phyloP scores from a whole-genome alignment of 257 asterid species.

The Solanum arcanum region DNA sequence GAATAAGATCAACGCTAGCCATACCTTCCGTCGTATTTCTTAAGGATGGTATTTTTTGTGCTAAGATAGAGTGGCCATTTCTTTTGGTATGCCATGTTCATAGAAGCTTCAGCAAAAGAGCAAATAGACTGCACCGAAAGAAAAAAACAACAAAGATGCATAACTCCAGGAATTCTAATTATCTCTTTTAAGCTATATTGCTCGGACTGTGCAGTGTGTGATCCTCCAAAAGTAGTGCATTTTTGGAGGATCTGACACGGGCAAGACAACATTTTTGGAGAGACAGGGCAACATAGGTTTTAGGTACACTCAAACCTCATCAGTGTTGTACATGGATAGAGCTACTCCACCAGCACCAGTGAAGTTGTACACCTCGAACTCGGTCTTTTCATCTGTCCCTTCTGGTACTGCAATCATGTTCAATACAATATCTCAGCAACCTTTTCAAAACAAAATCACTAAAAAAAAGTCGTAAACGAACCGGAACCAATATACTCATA shows the following conservation, averaged over 20 bases:
- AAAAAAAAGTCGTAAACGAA: neutral
- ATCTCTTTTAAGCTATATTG: neutral
- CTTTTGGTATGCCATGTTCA: slow-evolving; percentile 76
- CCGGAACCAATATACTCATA: neutral
- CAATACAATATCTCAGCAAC: neutral
- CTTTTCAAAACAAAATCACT: neutral
- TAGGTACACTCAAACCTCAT: slow-evolving; percentile 46
- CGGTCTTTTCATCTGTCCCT: slow-evolving; percentile 63
- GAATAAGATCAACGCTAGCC: neutral
- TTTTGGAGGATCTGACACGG: neutral
- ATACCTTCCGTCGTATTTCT: slow-evolving; percentile 97
- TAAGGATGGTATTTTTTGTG: slow-evolving; percentile 92
- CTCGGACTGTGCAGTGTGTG: neutral
- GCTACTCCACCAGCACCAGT: slow-evolving; percentile 98
- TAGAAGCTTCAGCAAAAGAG: slow-evolving; percentile 91
- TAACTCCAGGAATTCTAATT: neutral
- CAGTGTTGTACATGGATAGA: slow-evolving; percentile 97
- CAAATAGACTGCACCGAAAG: slow-evolving; percentile 50
- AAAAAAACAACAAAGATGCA: neutral
- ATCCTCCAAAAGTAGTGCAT: neutral
- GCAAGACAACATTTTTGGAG: neutral
- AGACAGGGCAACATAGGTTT: neutral
- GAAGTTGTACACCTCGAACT: slow-evolving; percentile 79
- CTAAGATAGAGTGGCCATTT: slow-evolving; percentile 99
- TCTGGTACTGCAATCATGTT: slow-evolving; percentile 58